phyloP scores from a whole-genome alignment of 2,329 filamentous ascomycete genomes.

The Cladophialophora yegresii region DNA sequence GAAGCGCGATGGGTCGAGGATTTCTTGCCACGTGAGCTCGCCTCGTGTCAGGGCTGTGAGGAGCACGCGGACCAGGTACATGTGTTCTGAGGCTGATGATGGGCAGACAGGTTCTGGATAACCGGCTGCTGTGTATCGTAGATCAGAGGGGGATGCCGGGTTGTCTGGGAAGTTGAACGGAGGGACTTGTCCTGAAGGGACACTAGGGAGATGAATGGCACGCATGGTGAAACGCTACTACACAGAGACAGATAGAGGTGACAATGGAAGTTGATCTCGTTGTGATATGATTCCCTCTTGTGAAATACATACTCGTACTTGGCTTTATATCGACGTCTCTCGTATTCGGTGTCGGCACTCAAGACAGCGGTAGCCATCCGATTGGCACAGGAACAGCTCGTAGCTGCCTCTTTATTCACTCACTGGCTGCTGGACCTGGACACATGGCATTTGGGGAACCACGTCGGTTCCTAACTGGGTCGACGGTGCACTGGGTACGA shows the following conservation, averaged over 20 bases:
- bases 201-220: constrained; percentile 21
- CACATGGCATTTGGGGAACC: not conserved
- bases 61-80: constrained; percentile 48
- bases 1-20: constrained; percentile 36
- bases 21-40: constrained; percentile 41
- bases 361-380: not conserved
- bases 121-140: constrained; percentile 41
- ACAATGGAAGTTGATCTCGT: too few relatives aligned
- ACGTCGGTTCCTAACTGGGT: not conserved
- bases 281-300: too few relatives aligned
- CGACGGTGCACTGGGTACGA: not conserved
- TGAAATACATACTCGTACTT: not conserved
- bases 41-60: constrained; percentile 45
- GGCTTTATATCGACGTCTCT: not conserved
- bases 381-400: not conserved
- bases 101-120: constrained; percentile 42
- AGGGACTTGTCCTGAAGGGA: not conserved
- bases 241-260: too few relatives aligned
- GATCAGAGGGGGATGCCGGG: constrained; percentile 35
- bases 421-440: not conserved
- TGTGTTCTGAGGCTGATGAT: constrained; percentile 25
- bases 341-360: constrained; percentile 1
- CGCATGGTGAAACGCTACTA: constrained; percentile 5
- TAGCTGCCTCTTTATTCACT: not conserved
- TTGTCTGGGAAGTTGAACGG: constrained; percentile 24